Evolutionary conservation across 1,284 basidiomycete species (phyloP).

Genomic region (Irpex lacteus): DNA sequence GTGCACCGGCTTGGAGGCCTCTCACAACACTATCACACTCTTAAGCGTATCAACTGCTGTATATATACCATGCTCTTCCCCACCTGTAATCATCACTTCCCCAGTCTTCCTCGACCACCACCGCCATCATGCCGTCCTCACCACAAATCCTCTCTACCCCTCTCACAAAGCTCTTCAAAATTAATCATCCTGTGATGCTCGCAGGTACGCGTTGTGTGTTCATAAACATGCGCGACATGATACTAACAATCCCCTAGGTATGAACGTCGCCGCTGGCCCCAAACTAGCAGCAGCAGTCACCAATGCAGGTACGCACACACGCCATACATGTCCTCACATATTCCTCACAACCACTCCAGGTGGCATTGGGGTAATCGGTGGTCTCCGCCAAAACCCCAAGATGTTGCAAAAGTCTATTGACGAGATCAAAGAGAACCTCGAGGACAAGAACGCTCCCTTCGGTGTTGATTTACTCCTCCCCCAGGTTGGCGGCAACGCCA

Average conservation of each 20-base stretch:
- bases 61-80: conserved; percentile 1
- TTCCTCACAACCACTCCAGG: conserved; percentile 33
- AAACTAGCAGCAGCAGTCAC: conserved; percentile 76
- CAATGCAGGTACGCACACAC: conserved; percentile 57
- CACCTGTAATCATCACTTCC: neutral
- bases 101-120: neutral
- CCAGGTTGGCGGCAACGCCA: conserved; percentile 72
- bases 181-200: conserved; percentile 82
- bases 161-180: conserved; percentile 65
- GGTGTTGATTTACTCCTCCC: conserved; percentile 82
- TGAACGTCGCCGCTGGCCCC: conserved; percentile 85
- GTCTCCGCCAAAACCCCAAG: conserved; percentile 68
- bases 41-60: neutral
- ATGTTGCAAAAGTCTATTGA: conserved; percentile 60
- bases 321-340: neutral
- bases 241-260: conserved; percentile 40
- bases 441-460: conserved; percentile 76
- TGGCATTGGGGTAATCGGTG: conserved; percentile 85
- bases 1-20: no score
- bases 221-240: neutral
- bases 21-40: neutral
- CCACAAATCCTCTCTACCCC: conserved; percentile 49
- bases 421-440: conserved; percentile 68
- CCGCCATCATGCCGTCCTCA: conserved; percentile 19
- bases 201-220: conserved; percentile 40